Evolutionary conservation across 148 eudicot species (phyloP), one percentile per base, ranked within the genome.

Genomic region (Arbutus unedo): DNA sequence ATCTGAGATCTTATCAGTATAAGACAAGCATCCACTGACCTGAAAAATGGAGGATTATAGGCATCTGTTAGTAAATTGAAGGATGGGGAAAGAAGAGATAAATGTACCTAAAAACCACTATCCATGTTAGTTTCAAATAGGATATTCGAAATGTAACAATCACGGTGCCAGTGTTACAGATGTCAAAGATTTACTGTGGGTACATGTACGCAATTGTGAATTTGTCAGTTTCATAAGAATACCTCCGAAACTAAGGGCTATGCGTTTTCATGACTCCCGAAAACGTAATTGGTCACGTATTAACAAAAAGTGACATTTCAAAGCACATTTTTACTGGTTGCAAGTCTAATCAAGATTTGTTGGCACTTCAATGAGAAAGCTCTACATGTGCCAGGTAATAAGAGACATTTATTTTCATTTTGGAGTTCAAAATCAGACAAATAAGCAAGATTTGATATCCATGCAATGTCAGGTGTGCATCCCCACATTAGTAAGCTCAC

Each of bases 21-120:
- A 96, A 11, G 99, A 94, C 86, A 96, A 87, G 82, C 93, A 90
- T 48, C 99, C 99, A 84, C 81, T 93, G 31, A 93, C 93, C 99
- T 96, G 97, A 82, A 88, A 74, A 78, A 48, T 44, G 31, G 41
- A 47, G 41, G 49, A 51, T 47, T 38, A 8, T 23, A 23, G 54
- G 70, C 71, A 66, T 31, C 71, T 25, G 71, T 66, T 66, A 25
- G 71, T 25, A 66, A 66, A 66, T 51, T 16, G 16, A 54, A 11
- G 43, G 16, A 15, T 11, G 18, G 71, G 43, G 43, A 41, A 25
- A 25, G 43, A 6, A 62, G 38, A 62, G 16, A 31, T 54, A 8
- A 9, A 54, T 54, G 71, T 8, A 66, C 43, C 44, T 66, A 25
- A 11, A 66, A 2, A 11, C 13, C 71, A 66, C 25, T 66, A 25